phyloP scores from a whole-genome alignment of 1,284 basidiomycete genomes.

The Ganoderma resinaceum region DNA sequence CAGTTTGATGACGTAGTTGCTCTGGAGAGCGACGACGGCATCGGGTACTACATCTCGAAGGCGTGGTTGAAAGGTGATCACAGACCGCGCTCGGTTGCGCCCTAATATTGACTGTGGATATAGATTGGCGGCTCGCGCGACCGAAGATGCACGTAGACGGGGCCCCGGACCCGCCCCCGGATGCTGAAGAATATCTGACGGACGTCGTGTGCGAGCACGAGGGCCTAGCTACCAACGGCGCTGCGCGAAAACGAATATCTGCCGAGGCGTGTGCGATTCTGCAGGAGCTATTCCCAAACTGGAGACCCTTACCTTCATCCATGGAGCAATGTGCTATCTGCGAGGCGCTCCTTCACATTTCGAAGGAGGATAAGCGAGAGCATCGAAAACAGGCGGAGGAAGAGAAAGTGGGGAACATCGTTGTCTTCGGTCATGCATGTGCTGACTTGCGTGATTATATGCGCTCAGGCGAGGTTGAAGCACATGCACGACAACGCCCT shows the following conservation, averaged over 20 bases:
- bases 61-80: slow-evolving; percentile 73
- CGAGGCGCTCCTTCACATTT: slow-evolving; percentile 58
- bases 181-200: slow-evolving; percentile 56
- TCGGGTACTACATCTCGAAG: slow-evolving; percentile 77
- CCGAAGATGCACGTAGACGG: slow-evolving; percentile 75
- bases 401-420: slow-evolving; percentile 67
- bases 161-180: slow-evolving; percentile 69
- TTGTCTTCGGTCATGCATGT: slow-evolving; percentile 21
- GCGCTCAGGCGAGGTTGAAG: slow-evolving; percentile 59
- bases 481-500: slow-evolving; percentile 65
- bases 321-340: slow-evolving; percentile 66
- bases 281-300: slow-evolving; percentile 64
- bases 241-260: slow-evolving; percentile 67
- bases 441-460: slow-evolving; percentile 15
- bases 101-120: neutral
- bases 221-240: slow-evolving; percentile 57
- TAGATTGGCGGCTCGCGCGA: slow-evolving; percentile 75
- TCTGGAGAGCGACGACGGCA: slow-evolving; percentile 47
- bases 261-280: slow-evolving; percentile 64
- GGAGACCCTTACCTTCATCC: slow-evolving; percentile 60
- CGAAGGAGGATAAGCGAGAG: slow-evolving; percentile 64
- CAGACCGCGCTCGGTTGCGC: neutral
- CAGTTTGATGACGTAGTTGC: slow-evolving; percentile 61
- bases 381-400: slow-evolving; percentile 68
- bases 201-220: slow-evolving; percentile 79